Base-by-base conservation (phyloP, 1,284 basidiomycete species). In the Xanthoconium separans region DNA sequence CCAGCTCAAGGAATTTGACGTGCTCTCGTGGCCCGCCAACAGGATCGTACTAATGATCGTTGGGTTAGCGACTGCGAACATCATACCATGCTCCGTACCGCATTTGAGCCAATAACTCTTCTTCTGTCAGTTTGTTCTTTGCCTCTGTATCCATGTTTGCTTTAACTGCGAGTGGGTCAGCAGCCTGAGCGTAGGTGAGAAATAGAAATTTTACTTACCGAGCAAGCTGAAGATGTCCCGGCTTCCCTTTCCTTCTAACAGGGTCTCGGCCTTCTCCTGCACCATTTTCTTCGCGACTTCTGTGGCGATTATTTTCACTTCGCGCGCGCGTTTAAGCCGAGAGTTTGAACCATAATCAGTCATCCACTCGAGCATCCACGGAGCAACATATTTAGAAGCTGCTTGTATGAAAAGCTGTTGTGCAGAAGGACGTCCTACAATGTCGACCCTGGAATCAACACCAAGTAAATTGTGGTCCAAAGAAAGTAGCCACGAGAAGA, bases 101-200 rank as follows among this genome's bases (percentile, higher is more conserved):
- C 75, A 87, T 80, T 62, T 84, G 80, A 9, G 81, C 67, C 3
- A 80, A 58, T 58, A 84, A 65, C 56, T 84, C 84, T 27, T 77
- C 74, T 27, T 83, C 77, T 6, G 61, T 74, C 49, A 86, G 65
- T 51, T 70, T 72, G 20, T 69, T 69, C 53, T 71, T 74, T 44
- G 73, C 73, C 12, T 78, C 68, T 44, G 78, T 71, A 5, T 77
- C 75, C 42, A 71, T 70, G 55, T 84, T 84, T 7, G 82, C 81
- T 61, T 75, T 77, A 44, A 83, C 83, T 83, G 44, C 0, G 27
- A 31, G 29, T 12, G 20, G 6, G 44, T 66, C 22, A 58, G 41
- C 15, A 33, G 22, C 22, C 22, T 22, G 22, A 22, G 34, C 4
- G 18, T 27, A 0, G 10, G 9, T 0, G 40, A 34, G 16, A 10